These are phyloP conservation scores for Hymenoscyphus fructigenus DNA, from an alignment of 2,329 filamentous ascomycete genomes.

Conservation along the genomic window DNA sequence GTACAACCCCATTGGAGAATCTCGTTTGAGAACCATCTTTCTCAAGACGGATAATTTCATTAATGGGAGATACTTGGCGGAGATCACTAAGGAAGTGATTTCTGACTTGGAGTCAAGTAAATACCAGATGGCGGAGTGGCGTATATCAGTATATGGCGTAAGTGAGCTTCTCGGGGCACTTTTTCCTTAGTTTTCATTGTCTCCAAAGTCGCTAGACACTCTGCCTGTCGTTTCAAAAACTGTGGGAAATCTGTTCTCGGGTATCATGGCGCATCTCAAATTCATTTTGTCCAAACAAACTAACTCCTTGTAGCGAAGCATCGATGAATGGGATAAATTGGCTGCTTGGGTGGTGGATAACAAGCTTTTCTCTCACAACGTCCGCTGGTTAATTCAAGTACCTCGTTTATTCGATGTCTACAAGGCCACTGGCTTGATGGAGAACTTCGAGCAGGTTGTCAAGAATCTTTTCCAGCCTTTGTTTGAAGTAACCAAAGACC, in stretches of 20 bases:
- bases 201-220: neutral
- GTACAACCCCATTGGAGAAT: constrained; percentile 97
- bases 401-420: constrained; percentile 95
- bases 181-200: neutral
- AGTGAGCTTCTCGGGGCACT: neutral
- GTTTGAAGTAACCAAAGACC: constrained; percentile 90
- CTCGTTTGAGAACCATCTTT: constrained; percentile 93
- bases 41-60: constrained; percentile 98
- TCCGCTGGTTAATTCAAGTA: constrained; percentile 95
- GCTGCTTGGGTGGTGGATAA: constrained; percentile 98
- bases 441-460: constrained; percentile 86
- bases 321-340: constrained; percentile 97
- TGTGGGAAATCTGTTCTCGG: neutral
- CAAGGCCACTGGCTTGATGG: constrained; percentile 83
- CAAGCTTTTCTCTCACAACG: constrained; percentile 96
- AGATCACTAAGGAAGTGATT: constrained; percentile 98
- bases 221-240: neutral
- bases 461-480: constrained; percentile 90
- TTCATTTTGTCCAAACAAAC: neutral
- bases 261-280: neutral
- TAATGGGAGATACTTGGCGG: constrained; percentile 89
- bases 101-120: constrained; percentile 97
- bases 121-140: constrained; percentile 99
- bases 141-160: constrained; percentile 91
- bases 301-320: constrained; percentile 47